Evolutionary conservation across 2,329 filamentous ascomycete genomes (phyloP).

Genomic region (Huntiella moniliformis): DNA sequence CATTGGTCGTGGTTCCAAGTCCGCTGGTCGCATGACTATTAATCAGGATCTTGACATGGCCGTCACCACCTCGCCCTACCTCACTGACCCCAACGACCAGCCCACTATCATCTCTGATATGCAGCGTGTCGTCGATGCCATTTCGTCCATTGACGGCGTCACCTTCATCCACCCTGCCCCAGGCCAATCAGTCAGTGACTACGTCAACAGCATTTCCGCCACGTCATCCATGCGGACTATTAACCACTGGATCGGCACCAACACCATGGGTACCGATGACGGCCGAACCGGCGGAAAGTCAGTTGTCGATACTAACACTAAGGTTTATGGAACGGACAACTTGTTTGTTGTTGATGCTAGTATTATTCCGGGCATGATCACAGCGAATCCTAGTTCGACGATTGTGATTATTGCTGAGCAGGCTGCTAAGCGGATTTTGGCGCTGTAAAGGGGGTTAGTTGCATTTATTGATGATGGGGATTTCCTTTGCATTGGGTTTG

Average conservation of each 20-base stretch:
- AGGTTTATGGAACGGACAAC: conserved; percentile 50
- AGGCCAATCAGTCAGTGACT: conserved; percentile 33
- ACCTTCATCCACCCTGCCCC: conserved; percentile 31
- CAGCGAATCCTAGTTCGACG: conserved; percentile 47
- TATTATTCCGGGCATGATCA: conserved; percentile 50
- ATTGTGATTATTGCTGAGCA: conserved; percentile 47
- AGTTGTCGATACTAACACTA: conserved; percentile 44
- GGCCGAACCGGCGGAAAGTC: conserved; percentile 32
- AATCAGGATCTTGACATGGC: conserved; percentile 36
- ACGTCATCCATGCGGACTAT: conserved; percentile 21
- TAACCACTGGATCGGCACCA: conserved; percentile 39
- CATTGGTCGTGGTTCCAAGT: conserved; percentile 44
- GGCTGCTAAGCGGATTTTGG: conserved; percentile 24
- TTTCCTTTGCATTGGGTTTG: background rate
- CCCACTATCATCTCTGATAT: conserved; percentile 46
- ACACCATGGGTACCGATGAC: conserved; percentile 40
- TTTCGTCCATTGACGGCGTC: conserved; percentile 34
- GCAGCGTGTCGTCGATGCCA: conserved; percentile 36
- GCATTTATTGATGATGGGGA: background rate
- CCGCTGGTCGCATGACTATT: conserved; percentile 42
- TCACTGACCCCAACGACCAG: conserved; percentile 38
- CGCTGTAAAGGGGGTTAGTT: background rate
- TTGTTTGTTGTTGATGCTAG: conserved; percentile 49
- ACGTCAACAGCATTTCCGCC: conserved; percentile 29
- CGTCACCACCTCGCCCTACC: conserved; percentile 40